These are phyloP conservation scores for Xylaria flabelliformis DNA, from an alignment of 495 filamentous ascomycete genomes.

Conservation along the genomic window DNA sequence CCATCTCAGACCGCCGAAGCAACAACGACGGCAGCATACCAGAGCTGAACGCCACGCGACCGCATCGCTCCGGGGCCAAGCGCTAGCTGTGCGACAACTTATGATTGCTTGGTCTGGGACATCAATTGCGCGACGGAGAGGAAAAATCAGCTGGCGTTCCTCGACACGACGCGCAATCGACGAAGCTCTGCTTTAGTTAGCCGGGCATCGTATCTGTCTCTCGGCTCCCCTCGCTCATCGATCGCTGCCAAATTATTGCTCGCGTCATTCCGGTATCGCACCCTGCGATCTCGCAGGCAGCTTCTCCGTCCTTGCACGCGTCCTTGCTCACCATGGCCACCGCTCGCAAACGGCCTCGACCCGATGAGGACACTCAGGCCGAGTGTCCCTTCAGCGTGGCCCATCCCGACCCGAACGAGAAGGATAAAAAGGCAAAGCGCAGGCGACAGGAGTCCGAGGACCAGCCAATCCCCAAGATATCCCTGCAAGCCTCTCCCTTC, in stretches of 20 bases:
- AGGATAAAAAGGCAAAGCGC: slow-evolving; percentile 53
- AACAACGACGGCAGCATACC: background rate
- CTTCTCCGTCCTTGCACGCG: background rate
- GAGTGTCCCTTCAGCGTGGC: slow-evolving; percentile 42
- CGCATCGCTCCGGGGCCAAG: background rate
- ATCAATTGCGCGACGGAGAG: slow-evolving; percentile 6
- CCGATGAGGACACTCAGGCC: slow-evolving; percentile 50
- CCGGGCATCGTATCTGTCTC: slow-evolving; percentile 13
- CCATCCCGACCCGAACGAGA: slow-evolving; percentile 45
- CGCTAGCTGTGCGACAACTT: slow-evolving; percentile 4
- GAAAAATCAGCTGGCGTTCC: background rate
- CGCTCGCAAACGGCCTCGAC: slow-evolving; percentile 53
- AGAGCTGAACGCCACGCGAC: slow-evolving; percentile 20
- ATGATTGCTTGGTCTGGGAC: slow-evolving; percentile 8
- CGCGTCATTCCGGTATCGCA: background rate
- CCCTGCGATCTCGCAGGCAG: background rate
- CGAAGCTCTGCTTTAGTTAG: slow-evolving; percentile 13
- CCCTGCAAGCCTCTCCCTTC: slow-evolving; percentile 53
- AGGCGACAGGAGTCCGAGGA: slow-evolving; percentile 51
- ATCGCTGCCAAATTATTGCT: background rate
- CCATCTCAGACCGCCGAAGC: background rate
- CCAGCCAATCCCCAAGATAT: slow-evolving; percentile 45
- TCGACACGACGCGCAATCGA: slow-evolving; percentile 7
- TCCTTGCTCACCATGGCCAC: slow-evolving; percentile 43
- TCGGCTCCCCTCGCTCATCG: background rate